Evolutionary conservation across 352 stramenopile species (phyloP).

Genomic region (Peronospora belbahrii): DNA sequence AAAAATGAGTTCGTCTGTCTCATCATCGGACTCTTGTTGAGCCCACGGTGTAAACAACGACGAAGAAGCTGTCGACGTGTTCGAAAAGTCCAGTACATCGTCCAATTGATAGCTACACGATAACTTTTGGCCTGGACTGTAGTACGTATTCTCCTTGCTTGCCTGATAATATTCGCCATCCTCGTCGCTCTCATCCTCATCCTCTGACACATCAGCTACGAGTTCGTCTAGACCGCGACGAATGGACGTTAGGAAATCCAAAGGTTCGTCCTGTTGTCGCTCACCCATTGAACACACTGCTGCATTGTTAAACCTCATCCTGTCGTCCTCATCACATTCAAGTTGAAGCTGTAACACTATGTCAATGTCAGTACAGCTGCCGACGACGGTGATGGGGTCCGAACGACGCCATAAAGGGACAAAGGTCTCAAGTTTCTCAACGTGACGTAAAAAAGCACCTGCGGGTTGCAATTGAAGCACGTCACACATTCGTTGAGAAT

Average conservation of each 20-base stretch:
- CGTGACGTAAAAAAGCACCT: slow-evolving; percentile 26
- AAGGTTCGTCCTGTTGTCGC: slow-evolving; percentile 14
- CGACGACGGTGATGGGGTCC: slow-evolving; percentile 15
- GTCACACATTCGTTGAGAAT: slow-evolving; percentile 17
- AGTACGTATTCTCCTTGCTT: slow-evolving; percentile 31
- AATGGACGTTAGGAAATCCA: slow-evolving; percentile 30
- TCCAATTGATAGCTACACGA: slow-evolving; percentile 4
- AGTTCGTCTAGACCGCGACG: slow-evolving; percentile 27
- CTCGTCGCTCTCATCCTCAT: slow-evolving; percentile 20
- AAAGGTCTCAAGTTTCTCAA: not conserved
- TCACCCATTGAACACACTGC: not conserved
- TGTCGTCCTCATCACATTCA: slow-evolving; percentile 8
- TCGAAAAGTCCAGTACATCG: slow-evolving; percentile 24
- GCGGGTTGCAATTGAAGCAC: slow-evolving; percentile 26
- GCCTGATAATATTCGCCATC: slow-evolving; percentile 28
- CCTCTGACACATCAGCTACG: slow-evolving; percentile 7
- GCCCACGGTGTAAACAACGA: slow-evolving; percentile 12
- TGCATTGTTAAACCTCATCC: not conserved
- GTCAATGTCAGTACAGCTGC: slow-evolving; percentile 25
- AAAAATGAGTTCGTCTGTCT: slow-evolving; percentile 30
- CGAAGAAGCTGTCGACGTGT: slow-evolving; percentile 36
- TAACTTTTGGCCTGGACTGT: slow-evolving; percentile 26
- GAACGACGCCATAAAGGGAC: slow-evolving; percentile 1
- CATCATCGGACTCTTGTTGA: slow-evolving; percentile 9
- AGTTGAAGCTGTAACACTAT: slow-evolving; percentile 12